These are phyloP conservation scores for Juglanconis sp. DNA, from an alignment of 2,329 filamentous ascomycete genomes.

Conservation along the genomic window DNA sequence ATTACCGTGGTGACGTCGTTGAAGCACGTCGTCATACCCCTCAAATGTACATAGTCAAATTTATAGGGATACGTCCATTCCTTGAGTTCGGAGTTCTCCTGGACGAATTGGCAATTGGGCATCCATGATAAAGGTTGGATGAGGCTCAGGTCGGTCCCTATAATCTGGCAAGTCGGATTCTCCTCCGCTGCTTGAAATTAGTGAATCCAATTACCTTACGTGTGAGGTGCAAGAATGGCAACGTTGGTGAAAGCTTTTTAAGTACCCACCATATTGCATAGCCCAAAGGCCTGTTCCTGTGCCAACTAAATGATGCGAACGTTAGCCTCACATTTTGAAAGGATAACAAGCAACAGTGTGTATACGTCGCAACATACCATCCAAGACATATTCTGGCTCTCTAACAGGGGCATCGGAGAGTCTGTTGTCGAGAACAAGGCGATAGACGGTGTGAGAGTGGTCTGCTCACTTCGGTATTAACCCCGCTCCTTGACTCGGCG, in stretches of 20 bases:
- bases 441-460: background rate
- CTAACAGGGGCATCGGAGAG: background rate
- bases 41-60: conserved; percentile 1
- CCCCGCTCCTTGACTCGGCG: background rate
- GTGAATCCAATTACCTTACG: too few relatives aligned
- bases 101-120: conserved; percentile 2
- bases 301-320: background rate
- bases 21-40: background rate
- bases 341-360: too few relatives aligned
- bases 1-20: background rate
- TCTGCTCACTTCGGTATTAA: background rate
- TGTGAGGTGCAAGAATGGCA: background rate
- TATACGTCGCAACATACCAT: background rate
- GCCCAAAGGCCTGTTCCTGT: conserved; percentile 4
- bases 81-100: background rate
- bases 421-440: background rate
- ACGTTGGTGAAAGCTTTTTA: background rate
- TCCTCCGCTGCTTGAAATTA: background rate
- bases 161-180: background rate
- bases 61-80: background rate
- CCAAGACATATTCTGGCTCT: background rate
- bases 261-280: background rate
- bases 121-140: conserved; percentile 2
- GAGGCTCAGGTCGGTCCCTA: background rate
- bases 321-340: background rate